phyloP scores from a whole-genome alignment of 768 basidiomycete genomes.

The Boletus rubropictus region DNA sequence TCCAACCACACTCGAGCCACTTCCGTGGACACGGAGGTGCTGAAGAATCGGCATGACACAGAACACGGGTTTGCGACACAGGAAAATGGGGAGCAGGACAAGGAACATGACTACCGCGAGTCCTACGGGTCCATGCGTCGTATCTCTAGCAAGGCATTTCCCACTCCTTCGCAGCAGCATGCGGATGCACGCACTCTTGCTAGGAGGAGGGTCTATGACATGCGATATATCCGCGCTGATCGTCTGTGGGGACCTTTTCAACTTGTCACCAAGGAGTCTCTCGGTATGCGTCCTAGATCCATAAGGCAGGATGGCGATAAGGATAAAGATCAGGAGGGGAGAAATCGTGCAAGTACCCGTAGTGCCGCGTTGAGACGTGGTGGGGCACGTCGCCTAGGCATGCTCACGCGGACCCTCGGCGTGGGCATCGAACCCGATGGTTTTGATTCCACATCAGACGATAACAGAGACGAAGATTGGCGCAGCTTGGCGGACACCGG shows the following conservation, averaged over 20 bases:
- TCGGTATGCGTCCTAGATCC: background rate
- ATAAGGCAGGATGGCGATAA: background rate
- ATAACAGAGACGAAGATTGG: slow-evolving; percentile 23
- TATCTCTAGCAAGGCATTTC: slow-evolving; percentile 4
- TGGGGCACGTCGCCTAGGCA: slow-evolving; percentile 1
- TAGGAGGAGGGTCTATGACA: slow-evolving; percentile 27
- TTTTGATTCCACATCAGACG: slow-evolving; percentile 9
- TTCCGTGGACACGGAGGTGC: background rate
- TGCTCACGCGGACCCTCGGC: slow-evolving; percentile 17
- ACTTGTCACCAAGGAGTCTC: slow-evolving; percentile 10
- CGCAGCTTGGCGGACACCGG: slow-evolving; percentile 1
- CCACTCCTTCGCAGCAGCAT: slow-evolving; percentile 10
- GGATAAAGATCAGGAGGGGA: background rate
- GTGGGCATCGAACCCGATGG: slow-evolving; percentile 10
- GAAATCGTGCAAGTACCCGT: background rate
- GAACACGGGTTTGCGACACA: background rate
- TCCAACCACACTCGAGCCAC: background rate
- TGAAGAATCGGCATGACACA: background rate
- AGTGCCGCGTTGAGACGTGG: too few relatives aligned
- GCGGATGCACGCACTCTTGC: slow-evolving; percentile 26
- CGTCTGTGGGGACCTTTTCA: slow-evolving; percentile 29
- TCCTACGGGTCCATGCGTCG: background rate
- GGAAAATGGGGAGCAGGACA: background rate
- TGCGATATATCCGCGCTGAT: slow-evolving; percentile 26
- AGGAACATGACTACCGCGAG: background rate